Evolutionary conservation across 2,329 filamentous ascomycete genomes (phyloP), one percentile per base, ranked within the genome.

Genomic region (Penicillium sp.): DNA sequence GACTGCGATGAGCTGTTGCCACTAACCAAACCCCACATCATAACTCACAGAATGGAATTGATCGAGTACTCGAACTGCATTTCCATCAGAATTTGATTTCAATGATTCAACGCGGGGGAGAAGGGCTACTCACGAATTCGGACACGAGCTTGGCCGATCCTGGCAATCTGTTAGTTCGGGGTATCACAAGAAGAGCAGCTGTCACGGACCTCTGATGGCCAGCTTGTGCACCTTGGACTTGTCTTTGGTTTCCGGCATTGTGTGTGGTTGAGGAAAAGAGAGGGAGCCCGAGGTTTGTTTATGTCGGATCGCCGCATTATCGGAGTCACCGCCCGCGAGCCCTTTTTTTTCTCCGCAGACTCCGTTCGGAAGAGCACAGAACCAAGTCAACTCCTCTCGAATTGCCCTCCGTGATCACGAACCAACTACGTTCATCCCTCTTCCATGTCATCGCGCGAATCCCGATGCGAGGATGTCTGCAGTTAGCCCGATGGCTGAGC

Each of bases 211-310:
- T 67, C 73, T 74, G 47, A 73, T 80, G 33, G 92, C 89, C 57
- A 99, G 83, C 80, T 96, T 97, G 79, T 99, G 94, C 55, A 91
- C 85, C 75, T 96, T 96, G 62, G 90, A 89, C 67, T 91, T 91
- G 66, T 84, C 82, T 58, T 80, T 81, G 54, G 79, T 68, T 18
- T 75, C 70, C 11, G 77, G 71, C 74, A 76, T 76, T 25, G 44
- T 66, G 62, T 22, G 46, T 39, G 18, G 30, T 22, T 38, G 20
- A 51, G 46, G 50, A 46, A 45, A 42, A 16, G 46, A 22, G 28
- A 41, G 44, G 39, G 33, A 46, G 55, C 41, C 51, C 52, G 46
- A 49, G 44, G 50, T 67, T 69, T 71, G 70, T 72, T 71, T 72
- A 72, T 63, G 48, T 50, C 58, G 63, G 20, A 69, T 72, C 65